These are phyloP conservation scores for Carex myosuroides DNA, from an alignment of 176 grass and related monocot species.

Conservation along the genomic window DNA sequence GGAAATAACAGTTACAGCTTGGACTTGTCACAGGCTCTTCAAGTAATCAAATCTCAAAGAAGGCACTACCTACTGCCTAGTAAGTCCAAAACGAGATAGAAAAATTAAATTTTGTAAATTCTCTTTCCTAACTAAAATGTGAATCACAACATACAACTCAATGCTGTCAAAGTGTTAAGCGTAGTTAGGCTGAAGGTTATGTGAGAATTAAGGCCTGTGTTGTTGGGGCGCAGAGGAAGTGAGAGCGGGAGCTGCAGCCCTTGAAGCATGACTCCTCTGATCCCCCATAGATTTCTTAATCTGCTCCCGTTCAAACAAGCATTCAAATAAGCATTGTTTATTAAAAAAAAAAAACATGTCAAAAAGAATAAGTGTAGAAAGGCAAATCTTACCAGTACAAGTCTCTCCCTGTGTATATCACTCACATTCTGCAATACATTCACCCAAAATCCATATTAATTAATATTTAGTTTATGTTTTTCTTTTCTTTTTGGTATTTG, in stretches of 20 bases:
- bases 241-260: background rate
- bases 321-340: background rate
- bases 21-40: background rate
- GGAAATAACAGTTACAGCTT: background rate
- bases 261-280: constrained; percentile 1
- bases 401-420: constrained; percentile 98
- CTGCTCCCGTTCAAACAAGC: background rate
- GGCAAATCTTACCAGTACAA: constrained; percentile 51
- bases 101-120: background rate
- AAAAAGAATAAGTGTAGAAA: background rate
- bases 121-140: background rate
- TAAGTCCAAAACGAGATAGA: background rate
- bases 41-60: background rate
- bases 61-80: background rate
- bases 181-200: background rate
- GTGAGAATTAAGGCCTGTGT: constrained; percentile 11
- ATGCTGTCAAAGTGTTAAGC: background rate
- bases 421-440: constrained; percentile 55
- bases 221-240: constrained; percentile 4
- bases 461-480: constrained; percentile 9
- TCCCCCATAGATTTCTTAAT: constrained; percentile 23
- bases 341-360: background rate
- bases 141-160: constrained; percentile 2
- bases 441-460: constrained; percentile 9
- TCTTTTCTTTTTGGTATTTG: no score